Evolutionary conservation across 31 red algal species (phyloP).

Genomic region (Bonnemaisonia californica): DNA sequence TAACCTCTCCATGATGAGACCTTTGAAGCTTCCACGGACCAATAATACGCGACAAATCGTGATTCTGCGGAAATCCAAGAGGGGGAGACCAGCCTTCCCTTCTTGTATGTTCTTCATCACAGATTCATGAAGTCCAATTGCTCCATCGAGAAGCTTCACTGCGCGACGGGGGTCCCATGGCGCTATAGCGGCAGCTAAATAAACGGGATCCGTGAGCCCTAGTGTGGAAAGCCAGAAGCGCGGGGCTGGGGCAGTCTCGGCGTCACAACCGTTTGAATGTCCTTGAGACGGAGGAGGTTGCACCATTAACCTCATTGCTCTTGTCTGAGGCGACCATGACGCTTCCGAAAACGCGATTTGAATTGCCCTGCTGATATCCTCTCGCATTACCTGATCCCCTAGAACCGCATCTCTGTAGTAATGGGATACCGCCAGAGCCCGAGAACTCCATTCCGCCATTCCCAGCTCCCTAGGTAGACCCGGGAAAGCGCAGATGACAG

Average conservation of each 20-base stretch:
- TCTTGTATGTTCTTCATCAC: neutral
- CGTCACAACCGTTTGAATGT: neutral
- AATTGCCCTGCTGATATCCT: constrained; percentile 23
- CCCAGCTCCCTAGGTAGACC: neutral
- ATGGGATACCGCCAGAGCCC: constrained; percentile 6
- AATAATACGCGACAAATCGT: constrained; percentile 18
- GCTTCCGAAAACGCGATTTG: constrained; percentile 34
- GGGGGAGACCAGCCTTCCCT: constrained; percentile 3
- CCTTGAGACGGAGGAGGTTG: constrained; percentile 1
- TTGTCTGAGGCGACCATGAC: constrained; percentile 19
- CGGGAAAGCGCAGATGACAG: neutral
- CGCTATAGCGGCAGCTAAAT: constrained; percentile 32
- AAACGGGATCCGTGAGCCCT: constrained; percentile 24
- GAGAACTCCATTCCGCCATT: constrained; percentile 30
- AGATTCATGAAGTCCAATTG: constrained; percentile 7
- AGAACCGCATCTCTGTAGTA: constrained; percentile 25
- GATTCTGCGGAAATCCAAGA: constrained; percentile 28
- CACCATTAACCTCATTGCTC: constrained; percentile 17
- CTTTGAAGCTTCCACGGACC: neutral
- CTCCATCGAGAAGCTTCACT: constrained; percentile 16
- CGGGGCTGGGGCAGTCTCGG: neutral
- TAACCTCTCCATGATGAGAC: constrained; percentile 29
- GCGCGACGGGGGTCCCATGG: constrained; percentile 36
- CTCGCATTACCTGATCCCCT: constrained; percentile 2
- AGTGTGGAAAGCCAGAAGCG: constrained; percentile 21